phyloP scores from a whole-genome alignment of 2,329 filamentous ascomycete genomes.

The Exophiala sp. region DNA sequence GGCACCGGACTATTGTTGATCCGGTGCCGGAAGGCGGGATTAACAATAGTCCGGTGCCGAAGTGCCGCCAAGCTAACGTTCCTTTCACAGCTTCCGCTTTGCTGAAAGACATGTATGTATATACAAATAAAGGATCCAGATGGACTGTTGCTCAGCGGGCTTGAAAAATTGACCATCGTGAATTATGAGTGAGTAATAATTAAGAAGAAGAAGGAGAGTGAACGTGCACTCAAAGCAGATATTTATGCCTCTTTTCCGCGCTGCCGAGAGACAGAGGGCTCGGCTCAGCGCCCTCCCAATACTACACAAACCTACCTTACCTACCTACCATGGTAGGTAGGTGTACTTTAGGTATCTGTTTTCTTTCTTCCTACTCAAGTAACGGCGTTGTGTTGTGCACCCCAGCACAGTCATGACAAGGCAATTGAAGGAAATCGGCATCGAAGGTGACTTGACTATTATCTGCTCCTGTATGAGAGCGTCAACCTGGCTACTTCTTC shows the following conservation, averaged over 20 bases:
- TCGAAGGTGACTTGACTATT: too few species aligned
- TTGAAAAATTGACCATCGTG: too few species aligned
- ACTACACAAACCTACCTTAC: too few species aligned
- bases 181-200: background rate
- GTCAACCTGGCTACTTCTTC: conserved; percentile 41
- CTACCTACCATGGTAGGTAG: too few species aligned
- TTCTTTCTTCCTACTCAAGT: too few species aligned
- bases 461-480: too few species aligned
- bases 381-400: background rate
- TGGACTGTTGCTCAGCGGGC: too few species aligned
- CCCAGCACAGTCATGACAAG: background rate
- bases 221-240: background rate
- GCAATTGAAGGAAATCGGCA: too few species aligned
- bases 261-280: background rate
- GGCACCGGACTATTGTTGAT: background rate
- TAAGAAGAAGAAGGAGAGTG: background rate
- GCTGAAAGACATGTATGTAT: background rate
- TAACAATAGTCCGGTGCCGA: background rate
- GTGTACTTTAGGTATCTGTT: too few species aligned
- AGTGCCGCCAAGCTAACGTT: background rate
- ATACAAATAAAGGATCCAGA: background rate
- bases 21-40: conserved; percentile 2
- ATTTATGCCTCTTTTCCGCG: background rate
- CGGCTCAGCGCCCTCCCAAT: background rate
- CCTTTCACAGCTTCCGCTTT: background rate